Base-by-base conservation (phyloP, 345 rosid genomes). In the Murraya paniculata region DNA sequence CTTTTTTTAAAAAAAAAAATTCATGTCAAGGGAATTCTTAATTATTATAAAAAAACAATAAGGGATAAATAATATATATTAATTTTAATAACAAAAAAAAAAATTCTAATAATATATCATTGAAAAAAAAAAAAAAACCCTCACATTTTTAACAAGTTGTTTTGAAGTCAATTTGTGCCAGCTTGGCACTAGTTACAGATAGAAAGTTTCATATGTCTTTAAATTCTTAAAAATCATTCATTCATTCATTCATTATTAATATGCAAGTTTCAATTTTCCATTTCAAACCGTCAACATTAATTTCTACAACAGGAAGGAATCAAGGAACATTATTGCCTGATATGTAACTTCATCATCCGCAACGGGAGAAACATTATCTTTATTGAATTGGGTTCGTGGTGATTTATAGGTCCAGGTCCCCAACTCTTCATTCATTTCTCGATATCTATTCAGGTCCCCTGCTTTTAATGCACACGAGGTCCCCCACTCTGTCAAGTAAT, bases 401-500 rank as follows among this genome's bases (percentile, higher is more conserved):
- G 65, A 60, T 48, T 77, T 68, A 48, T 13, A 61, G 75, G 78
- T 25, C 60, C 19, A 60, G 74, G 74, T 18, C 59, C 22, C 28
- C 61, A 57, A 48, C 60, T 28, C 21, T 19, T 41, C 35, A 25
- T 60, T 53, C 1, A 19, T 4, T 38, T 24, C 9, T 11, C 4
- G 2, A 11, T 2, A 7, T 27, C 7, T 5, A 9, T 39, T 36
- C 11, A 45, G 77, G 69, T 74, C 73, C 73, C 76, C 50, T 4
- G 10, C 74, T 59, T 56, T 39, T 13, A 36, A 69, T 57, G 70
- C 53, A 75, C 22, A 36, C 35, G 75, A 38, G 66, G 73, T 56
- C 75, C 84, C 77, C 68, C 55, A 2, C 45, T 64, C 11, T 21
- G 72, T 61, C 81, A 27, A 70, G 69, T 35, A 77, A 72, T 72